Conservation (phyloP, 2,329 filamentous ascomycete species). For the Hymenoscyphus fraxineus region DNA sequence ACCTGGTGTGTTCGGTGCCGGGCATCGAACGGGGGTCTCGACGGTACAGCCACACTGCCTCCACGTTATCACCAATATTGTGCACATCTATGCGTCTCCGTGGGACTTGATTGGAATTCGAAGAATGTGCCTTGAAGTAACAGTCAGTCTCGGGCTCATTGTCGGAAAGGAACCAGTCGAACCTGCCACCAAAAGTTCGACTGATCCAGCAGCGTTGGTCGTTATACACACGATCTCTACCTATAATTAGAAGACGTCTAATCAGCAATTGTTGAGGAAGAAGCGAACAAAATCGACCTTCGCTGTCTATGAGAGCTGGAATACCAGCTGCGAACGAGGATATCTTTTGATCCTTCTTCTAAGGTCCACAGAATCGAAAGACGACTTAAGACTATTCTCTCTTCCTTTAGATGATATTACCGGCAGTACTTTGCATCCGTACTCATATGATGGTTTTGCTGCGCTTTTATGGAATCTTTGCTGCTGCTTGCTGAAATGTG, state of each 20-base stretch:
- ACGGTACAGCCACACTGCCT: background rate
- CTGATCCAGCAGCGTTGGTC: background rate
- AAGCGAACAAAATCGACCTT: background rate
- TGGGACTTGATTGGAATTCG: background rate
- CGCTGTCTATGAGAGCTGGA: background rate
- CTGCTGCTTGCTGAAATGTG: background rate
- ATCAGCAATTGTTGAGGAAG: background rate
- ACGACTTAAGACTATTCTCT: background rate
- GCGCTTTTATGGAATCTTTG: background rate
- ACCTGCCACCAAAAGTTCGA: background rate
- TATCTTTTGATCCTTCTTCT: background rate
- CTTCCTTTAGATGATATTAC: background rate
- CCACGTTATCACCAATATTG: background rate
- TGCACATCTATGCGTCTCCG: background rate
- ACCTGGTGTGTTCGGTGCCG: background rate
- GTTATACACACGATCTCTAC: background rate
- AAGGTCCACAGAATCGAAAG: background rate
- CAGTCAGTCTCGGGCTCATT: background rate
- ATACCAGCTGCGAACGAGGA: background rate
- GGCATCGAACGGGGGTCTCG: too few relatives aligned
- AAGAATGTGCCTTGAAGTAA: background rate
- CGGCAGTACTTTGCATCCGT: background rate
- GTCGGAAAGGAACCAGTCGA: background rate
- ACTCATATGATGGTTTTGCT: background rate
- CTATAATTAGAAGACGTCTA: background rate